Evolutionary conservation across 768 basidiomycete species (phyloP), one percentile per base, ranked within the genome.

Genomic region (Serendipita sp.): DNA sequence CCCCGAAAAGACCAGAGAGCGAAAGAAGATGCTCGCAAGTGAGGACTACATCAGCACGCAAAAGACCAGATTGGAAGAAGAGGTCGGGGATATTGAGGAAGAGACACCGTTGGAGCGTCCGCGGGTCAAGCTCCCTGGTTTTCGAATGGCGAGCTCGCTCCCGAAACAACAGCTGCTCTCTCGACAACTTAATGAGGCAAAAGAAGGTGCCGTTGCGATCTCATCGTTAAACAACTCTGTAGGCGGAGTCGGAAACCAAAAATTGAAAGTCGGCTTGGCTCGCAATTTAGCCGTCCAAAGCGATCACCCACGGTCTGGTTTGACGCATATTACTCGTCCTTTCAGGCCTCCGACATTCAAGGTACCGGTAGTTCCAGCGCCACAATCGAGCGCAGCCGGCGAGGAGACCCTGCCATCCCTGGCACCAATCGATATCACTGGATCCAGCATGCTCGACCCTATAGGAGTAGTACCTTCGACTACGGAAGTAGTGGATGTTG

Each of bases 1-100:
- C 66, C 86, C 87, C 0, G 83, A 84, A 27, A 89, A 84, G 74
- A 80, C 82, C 0, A 76, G 71, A 62, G 74, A 71, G 2, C 78
- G 78, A 31, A 78, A 80, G 64, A 69, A 67, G 29, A 79, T 77
- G n/a, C 76, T 90, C 2, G 80, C 83, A 0, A 71, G 74, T 2
- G 71, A 74, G 34, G 76, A 74, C 1, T 67, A 71, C 45, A 71
- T 77, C 2, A 69, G 67, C 2, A 64, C 70, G 0, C 70, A 70
- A 5, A 37, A 62, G 6, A 40, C 67, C 29, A 6, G 44, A 13
- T 53, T 69, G 1, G 68, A 71, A 43, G 44, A 65, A 6, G 60
- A 65, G 3, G 67, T 55, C 10, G 33, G 40, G 0, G 31, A 45
- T 8, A 72, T 74, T 16, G 74, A 73, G 11, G 72, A 72, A 0